Evolutionary conservation across 169 alveolate species (phyloP), one percentile per base, ranked within the genome.

Genomic region (Plasmodium adleri): DNA sequence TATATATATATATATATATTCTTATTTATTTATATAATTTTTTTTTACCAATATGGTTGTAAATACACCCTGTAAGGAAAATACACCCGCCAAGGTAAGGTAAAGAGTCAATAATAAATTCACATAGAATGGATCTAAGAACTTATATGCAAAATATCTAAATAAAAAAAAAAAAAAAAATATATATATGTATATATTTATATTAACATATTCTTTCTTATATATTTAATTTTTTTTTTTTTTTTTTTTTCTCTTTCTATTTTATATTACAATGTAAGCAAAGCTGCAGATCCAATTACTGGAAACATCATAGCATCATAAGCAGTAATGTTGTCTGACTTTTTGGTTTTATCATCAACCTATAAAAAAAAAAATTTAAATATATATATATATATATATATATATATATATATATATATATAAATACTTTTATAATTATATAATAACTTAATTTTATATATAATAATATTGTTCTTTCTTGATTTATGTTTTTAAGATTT

Each of bases 271-370:
- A 88, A 52, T 15, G 92, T 88, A 60, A 88, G 60, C 49, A 88
- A 59, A 13, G 88, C 88, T 66, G 64, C 88, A 4, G 92, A 88
- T 59, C 92, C 92, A 45, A 75, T 75, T 32, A 88, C 73, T 32
- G 92, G 92, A 62, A 88, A 88, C 78, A 88, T 71, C 17, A 88
- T 67, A 10, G 92, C 92, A 68, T 88, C 92, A 66, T 74, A 72
- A 15, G 78, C 76, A 22, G 92, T 88, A 50, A 88, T 83, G 22
- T 83, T 68, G 47, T 83, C 91, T 15, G 91, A 22, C 74, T 68
- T 83, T 47, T 78, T 64, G 15, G 10, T 59, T 58, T 26, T 60
- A 13, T 83, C 91, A 13, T 83, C 91, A 15, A 63, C 39, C 83
- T 83, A 60, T 22, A 62, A 13, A 7, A 56, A 15, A 56, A 56